Base-by-base conservation (phyloP, 1,284 basidiomycete species). In the Malassezia equina region DNA sequence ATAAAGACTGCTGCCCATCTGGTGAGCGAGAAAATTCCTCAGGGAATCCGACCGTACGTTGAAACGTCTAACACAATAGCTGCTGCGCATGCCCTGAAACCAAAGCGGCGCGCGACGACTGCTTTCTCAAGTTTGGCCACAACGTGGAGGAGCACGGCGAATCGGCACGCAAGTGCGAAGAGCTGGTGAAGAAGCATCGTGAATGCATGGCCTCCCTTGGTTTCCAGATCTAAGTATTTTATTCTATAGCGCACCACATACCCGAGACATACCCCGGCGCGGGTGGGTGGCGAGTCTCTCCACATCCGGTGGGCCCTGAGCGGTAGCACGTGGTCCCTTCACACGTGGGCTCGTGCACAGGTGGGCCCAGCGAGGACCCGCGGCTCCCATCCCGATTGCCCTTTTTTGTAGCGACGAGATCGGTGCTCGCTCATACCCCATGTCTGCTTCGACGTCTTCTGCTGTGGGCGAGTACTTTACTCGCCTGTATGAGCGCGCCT, bases 11-110 rank as follows among this genome's bases (percentile, higher is more conserved):
- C 55, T 28, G 60, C 65, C 42, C 64, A 64, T 45, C 62, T 67
- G 12, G 67, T 70, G 44, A 65, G 65, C 15, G 63, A 66, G 41
- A 77, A 90, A 58, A 95, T 94, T 73, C 90, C 90, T 0, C 75
- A 88, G 67, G 89, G 89, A 15, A 79, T 93, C 61, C 93, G 93
- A 75, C 87, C 90, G 90, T 93, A 75, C 65, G 86, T 39, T 21
- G 33, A 6, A 15, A 39, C n/a, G 8, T 12, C n/a, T 80, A 13
- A 13, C 17, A 54, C 25, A 45, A n/a, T 17, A 44, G 78, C 49
- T 96, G 91, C 72, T 96, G 91, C 69, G 91, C 91, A 42, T 98
- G 91, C 76, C 90, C 90, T 12, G 82, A 90, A 66, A 94, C 90
- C 0, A 98, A 98, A 77, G 82, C 84, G 7, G 81, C 81, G 24